Evolutionary conservation across 371 early-diverging fungal species (phyloP), one percentile per base, ranked within the genome.

Genomic region (Mortierella sp.): DNA sequence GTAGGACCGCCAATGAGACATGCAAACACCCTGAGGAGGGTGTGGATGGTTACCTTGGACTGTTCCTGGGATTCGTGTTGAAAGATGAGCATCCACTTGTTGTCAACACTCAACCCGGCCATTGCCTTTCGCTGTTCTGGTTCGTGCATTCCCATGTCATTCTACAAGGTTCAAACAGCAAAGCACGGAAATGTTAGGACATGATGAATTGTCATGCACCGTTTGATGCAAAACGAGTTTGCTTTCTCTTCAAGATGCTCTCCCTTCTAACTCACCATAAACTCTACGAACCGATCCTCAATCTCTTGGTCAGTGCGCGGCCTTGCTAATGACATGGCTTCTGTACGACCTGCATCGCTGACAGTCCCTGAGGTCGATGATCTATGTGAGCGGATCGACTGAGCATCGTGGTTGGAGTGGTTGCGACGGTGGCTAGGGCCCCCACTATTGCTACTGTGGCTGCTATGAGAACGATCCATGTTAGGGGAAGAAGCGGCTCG

Each of bases 71-170:
- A 56, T 26, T 69, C 76, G 26, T 74, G 76, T 19, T 74, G 76
- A 51, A 42, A 69, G 59, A 76, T 76, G 43, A 76, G 66, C 52
- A 69, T 69, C 76, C 76, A 76, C 19, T 76, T 76, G 56, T 69
- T 69, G 47, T 76, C 76, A 28, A 70, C 50, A n/a, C 57, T 51
- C 18, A 76, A 62, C 46, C 54, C 66, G 8, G 34, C 23, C 76
- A 69, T 76, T 12, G 49, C 66, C 56, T 76, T 69, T 14, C 70
- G 64, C 27, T 76, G 65, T 26, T 58, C 70, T 24, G 70, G 65
- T 12, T 70, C 76, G 34, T 76, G 70, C 70, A 76, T 76, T 14
- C 70, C 76, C 76, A 76, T 65, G 30, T 69, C 69, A 49, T 76
- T 76, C 76, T 76, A 62, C 31, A 14, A 28, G 12, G 6, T 19